Evolutionary conservation across 441 rosid genomes (phyloP).

Genomic region (Melastoma candidum): DNA sequence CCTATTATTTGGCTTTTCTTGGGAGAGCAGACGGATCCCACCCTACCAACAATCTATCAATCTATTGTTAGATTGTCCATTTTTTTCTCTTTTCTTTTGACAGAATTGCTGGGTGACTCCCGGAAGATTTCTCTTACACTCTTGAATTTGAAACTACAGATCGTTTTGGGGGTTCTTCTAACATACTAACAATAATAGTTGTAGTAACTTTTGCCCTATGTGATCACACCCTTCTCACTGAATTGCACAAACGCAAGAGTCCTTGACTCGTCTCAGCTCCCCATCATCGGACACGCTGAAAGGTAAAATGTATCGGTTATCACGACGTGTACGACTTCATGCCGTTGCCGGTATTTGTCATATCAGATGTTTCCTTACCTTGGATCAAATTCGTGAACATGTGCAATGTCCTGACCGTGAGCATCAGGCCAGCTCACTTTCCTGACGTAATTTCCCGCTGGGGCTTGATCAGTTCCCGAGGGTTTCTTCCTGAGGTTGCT

Average conservation of each 20-base stretch:
- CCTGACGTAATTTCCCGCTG: conserved; percentile 31
- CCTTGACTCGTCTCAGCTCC: conserved; percentile 41
- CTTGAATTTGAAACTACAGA: too few relatives aligned
- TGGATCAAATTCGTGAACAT: conserved; percentile 62
- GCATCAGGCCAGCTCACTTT: conserved; percentile 81
- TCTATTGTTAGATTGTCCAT: too few relatives aligned
- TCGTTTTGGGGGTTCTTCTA: too few relatives aligned
- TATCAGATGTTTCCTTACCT: conserved; percentile 28
- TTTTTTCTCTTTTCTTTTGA: too few relatives aligned
- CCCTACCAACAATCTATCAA: too few relatives aligned
- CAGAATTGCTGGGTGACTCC: too few relatives aligned
- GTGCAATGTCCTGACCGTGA: conserved; percentile 69
- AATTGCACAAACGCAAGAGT: conserved; percentile 59
- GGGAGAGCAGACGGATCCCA: too few relatives aligned
- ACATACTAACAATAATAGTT: too few relatives aligned
- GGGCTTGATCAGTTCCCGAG: conserved; percentile 16
- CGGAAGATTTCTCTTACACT: too few relatives aligned
- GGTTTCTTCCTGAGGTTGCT: conserved; percentile 52
- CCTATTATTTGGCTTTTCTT: too few relatives aligned
- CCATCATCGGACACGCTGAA: conserved; percentile 52
- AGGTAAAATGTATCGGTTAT: neutral
- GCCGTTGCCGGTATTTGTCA: neutral
- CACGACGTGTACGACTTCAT: neutral
- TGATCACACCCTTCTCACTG: conserved; percentile 27
- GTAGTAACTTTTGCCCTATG: too few relatives aligned